Evolutionary conservation across 2,329 filamentous ascomycete species (phyloP), one percentile per base, ranked within the genome.

Genomic region (Nannizziopsis arthrosporioides): DNA sequence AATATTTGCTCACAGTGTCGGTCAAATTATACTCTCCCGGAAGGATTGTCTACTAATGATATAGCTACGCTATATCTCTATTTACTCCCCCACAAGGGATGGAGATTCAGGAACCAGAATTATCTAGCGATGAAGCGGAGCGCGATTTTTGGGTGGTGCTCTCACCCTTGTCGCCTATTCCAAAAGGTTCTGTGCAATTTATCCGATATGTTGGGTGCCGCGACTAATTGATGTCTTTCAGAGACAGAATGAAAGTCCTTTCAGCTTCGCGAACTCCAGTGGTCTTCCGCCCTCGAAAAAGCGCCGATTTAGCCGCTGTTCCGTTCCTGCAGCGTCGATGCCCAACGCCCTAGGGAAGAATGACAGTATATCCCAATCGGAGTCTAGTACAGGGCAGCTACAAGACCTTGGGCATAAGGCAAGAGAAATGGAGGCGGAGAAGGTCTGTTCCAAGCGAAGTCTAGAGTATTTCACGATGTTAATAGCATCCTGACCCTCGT

Each of bases 341-440:
- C 32, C 46, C 3, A 30, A 47, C 19, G 10, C 44, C 1, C n/a
- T 35, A n/a, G 43, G 31, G 10, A 39, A 38, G 27, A 45, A 36
- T 19, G 41, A 50, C 19, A 42, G 31, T 37, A 22, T 42, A n/a
- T 36, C 45, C 1, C 36, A 39, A 15, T 12, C 18, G 2, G 38
- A 51, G 30, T 18, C 31, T 1, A 31, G 45, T 15, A 47, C 44
- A 30, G 48, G 30, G 8, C 36, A 35, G 22, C 51, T 60, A 44
- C 58, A 61, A 47, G 59, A 62, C 8, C 48, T 69, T 27, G 66
- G 64, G 30, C 63, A 60, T 30, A 63, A 63, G 19, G 68, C 68
- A 9, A 67, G 63, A 51, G 67, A 71, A 55, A 71, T 70, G 54
- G 54, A 67, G 52, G 61, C 68, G 22, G 68, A 72, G 53, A 65